Evolutionary conservation across 2,329 filamentous ascomycete genomes (phyloP).

Genomic region (Hawksworthiomyces lignivorus): DNA sequence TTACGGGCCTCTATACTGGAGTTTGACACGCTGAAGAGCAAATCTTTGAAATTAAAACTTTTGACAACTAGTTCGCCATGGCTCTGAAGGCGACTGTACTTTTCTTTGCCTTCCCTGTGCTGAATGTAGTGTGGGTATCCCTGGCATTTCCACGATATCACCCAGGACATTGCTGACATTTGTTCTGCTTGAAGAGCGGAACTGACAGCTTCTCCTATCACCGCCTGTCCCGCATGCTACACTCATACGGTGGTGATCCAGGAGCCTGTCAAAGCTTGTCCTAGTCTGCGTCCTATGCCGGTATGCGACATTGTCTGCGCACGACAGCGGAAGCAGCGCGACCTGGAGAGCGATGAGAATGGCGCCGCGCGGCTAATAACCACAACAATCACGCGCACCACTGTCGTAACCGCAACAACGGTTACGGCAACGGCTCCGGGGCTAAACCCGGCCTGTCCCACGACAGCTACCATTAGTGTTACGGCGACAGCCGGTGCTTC

Average conservation of each 20-base stretch:
- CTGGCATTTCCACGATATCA: not conserved
- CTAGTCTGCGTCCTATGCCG: not conserved
- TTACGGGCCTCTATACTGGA: too few relatives aligned
- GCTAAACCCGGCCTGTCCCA: constrained; percentile 3
- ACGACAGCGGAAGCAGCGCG: not conserved
- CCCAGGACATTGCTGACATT: too few relatives aligned
- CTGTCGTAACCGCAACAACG: not conserved
- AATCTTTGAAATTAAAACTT: too few relatives aligned
- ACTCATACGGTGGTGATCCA: not conserved
- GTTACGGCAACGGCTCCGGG: not conserved
- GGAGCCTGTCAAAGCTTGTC: not conserved
- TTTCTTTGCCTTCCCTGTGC: too few relatives aligned
- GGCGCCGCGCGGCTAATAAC: not conserved
- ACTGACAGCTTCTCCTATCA: not conserved
- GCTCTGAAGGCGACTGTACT: too few relatives aligned
- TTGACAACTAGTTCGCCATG: too few relatives aligned
- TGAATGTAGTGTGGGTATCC: not conserved
- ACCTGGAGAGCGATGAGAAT: not conserved
- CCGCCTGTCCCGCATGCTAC: not conserved
- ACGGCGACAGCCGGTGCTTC: not conserved
- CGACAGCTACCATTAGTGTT: not conserved
- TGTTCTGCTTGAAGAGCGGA: too few relatives aligned
- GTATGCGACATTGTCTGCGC: constrained; percentile 1
- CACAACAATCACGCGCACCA: not conserved
- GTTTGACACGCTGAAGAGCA: too few relatives aligned